phyloP scores from a whole-genome alignment of 805 yeast genomes.

The Blastobotrys attinorum region DNA sequence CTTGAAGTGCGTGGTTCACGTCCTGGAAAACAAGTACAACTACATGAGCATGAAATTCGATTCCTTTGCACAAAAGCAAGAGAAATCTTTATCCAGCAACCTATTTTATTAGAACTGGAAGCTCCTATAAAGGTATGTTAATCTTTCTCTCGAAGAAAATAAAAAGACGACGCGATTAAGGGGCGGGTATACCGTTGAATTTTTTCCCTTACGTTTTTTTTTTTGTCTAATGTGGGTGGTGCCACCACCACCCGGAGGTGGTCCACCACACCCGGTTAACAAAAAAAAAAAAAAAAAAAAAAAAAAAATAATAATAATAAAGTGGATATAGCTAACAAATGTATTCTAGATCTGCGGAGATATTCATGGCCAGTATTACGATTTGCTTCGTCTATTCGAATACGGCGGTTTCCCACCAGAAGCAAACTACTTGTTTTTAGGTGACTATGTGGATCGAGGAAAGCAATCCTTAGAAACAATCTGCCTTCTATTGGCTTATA shows the following conservation, averaged over 20 bases:
- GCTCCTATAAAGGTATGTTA: conserved; percentile 86
- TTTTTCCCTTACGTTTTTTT: neutral
- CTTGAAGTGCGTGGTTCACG: conserved; percentile 96
- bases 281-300: no score
- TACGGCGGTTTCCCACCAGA: conserved; percentile 99
- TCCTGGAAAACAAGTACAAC: conserved; percentile 94
- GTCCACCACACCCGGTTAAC: no score
- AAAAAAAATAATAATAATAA: no score
- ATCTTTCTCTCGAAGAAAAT: neutral
- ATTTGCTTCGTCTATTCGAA: conserved; percentile 87
- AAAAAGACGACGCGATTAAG: neutral
- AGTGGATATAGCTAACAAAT: neutral
- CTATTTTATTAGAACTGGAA: conserved; percentile 87
- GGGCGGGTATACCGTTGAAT: neutral
- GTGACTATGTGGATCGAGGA: conserved; percentile 98
- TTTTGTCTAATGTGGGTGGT: neutral
- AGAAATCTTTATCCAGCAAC: conserved; percentile 96
- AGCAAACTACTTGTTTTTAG: conserved; percentile 89
- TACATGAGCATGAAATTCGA: conserved; percentile 90
- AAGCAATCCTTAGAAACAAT: conserved; percentile 95
- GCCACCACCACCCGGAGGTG: neutral
- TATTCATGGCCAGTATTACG: conserved; percentile 97
- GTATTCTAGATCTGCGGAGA: conserved; percentile 64
- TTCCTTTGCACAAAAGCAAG: conserved; percentile 95
- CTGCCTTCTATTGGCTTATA: conserved; percentile 87